Conservation (phyloP, 2,329 filamentous ascomycete genomes). For the Paracamarosporium sp. region DNA sequence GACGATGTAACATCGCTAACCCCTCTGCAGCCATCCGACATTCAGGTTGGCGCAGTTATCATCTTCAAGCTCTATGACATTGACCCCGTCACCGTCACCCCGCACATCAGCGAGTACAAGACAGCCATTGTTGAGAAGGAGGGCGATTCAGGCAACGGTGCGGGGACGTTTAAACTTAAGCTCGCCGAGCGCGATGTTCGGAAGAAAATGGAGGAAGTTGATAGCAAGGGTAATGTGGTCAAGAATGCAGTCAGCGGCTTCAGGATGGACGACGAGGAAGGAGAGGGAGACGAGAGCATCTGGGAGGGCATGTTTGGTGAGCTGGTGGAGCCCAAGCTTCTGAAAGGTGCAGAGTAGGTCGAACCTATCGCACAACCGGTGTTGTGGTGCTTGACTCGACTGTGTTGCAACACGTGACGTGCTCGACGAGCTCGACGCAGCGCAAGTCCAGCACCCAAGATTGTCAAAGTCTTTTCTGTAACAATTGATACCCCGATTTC, state of each 20-base stretch:
- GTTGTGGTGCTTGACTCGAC: too few relatives aligned
- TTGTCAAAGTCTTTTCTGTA: too few relatives aligned
- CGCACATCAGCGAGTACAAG: constrained; percentile 65
- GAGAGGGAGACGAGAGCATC: constrained; percentile 32
- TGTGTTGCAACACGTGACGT: too few relatives aligned
- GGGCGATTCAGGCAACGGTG: constrained; percentile 49
- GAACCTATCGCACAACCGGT: too few relatives aligned
- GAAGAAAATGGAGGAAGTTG: constrained; percentile 61
- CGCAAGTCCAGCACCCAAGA: too few relatives aligned
- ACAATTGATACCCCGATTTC: not conserved
- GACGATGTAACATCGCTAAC: constrained; percentile 63
- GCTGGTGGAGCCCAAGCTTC: constrained; percentile 35
- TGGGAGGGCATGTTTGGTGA: constrained; percentile 36
- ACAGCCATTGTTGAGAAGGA: constrained; percentile 68
- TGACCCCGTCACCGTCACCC: constrained; percentile 69
- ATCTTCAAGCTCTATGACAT: constrained; percentile 69
- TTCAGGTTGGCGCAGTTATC: constrained; percentile 67
- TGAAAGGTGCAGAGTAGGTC: constrained; percentile 27
- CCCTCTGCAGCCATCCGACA: constrained; percentile 56
- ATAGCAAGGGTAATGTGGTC: constrained; percentile 73
- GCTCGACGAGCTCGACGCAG: too few relatives aligned
- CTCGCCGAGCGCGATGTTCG: constrained; percentile 74
- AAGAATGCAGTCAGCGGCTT: constrained; percentile 68
- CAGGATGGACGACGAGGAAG: constrained; percentile 29
- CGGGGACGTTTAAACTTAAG: constrained; percentile 64